A percentile compares a stretch with the other conserved stretches of the same genome.
phyloP scores from a whole-genome alignment of 2,329 filamentous ascomycete species.

The Dactylonectria macrodidyma region DNA sequence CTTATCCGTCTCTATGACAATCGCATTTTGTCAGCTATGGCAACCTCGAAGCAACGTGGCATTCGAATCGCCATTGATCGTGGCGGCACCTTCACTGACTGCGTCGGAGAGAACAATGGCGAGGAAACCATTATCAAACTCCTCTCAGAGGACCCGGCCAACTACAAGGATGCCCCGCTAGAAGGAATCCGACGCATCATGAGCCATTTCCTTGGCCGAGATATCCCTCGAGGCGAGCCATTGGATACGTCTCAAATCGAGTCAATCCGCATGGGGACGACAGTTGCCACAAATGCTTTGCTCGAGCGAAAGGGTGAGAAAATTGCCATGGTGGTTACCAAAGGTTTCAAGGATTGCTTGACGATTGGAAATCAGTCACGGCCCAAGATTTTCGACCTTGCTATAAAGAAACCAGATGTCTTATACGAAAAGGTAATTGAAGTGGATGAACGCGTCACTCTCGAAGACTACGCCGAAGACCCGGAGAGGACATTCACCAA shows the following conservation, averaged over 20 bases:
- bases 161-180: conserved; percentile 91
- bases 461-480: conserved; percentile 94
- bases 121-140: conserved; percentile 90
- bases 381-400: conserved; percentile 91
- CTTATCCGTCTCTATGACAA: conserved; percentile 8
- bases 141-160: conserved; percentile 89
- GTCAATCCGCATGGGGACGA: conserved; percentile 96
- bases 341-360: conserved; percentile 89
- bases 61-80: conserved; percentile 84
- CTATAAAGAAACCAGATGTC: conserved; percentile 88
- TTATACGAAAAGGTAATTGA: conserved; percentile 90
- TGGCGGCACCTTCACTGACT: conserved; percentile 94
- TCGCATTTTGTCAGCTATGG: conserved; percentile 50
- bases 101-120: conserved; percentile 85
- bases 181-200: conserved; percentile 92
- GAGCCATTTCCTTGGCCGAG: conserved; percentile 79
- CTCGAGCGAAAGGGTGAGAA: conserved; percentile 92
- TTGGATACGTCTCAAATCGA: conserved; percentile 89
- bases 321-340: conserved; percentile 89
- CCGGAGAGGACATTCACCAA: conserved; percentile 73
- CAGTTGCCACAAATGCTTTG: conserved; percentile 92
- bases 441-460: conserved; percentile 89
- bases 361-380: conserved; percentile 92
- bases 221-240: conserved; percentile 84
- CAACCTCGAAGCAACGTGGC: conserved; percentile 62